Base-by-base conservation (phyloP, 257 asterid genomes). In the Dorcoceras hygrometricum region DNA sequence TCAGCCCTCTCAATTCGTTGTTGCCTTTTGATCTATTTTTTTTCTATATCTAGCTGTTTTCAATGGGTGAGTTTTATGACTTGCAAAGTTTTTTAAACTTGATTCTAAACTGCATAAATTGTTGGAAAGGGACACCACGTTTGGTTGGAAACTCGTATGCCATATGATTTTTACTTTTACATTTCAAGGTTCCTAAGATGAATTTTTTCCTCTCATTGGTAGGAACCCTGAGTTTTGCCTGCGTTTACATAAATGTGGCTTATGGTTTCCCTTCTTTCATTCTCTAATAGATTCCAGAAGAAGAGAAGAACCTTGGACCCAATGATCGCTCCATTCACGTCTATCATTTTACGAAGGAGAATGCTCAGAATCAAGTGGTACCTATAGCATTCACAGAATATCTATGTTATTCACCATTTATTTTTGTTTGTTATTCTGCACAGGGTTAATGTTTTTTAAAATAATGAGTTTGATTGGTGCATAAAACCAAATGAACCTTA, bases 311-410 rank as follows among this genome's bases (percentile, higher is more conserved):
- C 75, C 79, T 85, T 66, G 96, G 95, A 71, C 93, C 93, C 68
- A 83, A 83, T 28, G 90, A 83, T 76, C 95, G 89, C 22, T 73
- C 79, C 70, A 91, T 88, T 68, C 95, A 86, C 78, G 97, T 91
- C 58, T 86, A 88, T 77, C 97, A 91, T 82, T 88, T 91, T 77
- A 86, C 83, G 0, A 86, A 86, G 78, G 96, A 91, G 72, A 75
- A 72, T 68, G 79, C 90, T 11, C 97, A 91, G 82, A 91, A 86
- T 77, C 97, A 86, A 86, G 75, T 82, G 96, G 96, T 86, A 84
- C 58, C 73, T 54, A 16, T 48, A 72, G 59, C 23, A 50, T 68
- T 66, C 14, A 8, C 80, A 22, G 67, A 59, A 63, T 57, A 14
- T 59, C 27, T 65, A 31, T 36, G 64, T 56, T 43, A 46, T 14